These are phyloP conservation scores for Podospora tetraspora DNA, from an alignment of 495 filamentous ascomycete genomes.

Conservation along the genomic window DNA sequence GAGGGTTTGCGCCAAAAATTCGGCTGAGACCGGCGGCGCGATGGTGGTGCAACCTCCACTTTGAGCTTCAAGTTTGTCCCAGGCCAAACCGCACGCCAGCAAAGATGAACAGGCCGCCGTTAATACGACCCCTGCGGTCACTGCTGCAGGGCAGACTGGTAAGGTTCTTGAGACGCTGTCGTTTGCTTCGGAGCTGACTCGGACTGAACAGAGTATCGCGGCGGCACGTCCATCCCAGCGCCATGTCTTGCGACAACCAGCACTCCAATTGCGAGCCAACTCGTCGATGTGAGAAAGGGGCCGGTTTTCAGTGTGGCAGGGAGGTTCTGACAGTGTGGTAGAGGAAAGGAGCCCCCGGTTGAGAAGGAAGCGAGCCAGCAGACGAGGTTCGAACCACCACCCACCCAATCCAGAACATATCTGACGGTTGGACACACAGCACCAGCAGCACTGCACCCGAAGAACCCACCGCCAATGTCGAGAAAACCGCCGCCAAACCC, in stretches of 20 bases:
- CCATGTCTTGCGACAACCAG: conserved; percentile 17
- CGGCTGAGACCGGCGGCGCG: conserved; percentile 11
- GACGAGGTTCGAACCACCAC: neutral
- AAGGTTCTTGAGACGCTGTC: neutral
- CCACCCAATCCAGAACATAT: too few species aligned
- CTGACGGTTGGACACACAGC: neutral
- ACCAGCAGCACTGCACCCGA: neutral
- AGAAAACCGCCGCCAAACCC: neutral
- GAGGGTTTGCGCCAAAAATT: conserved; percentile 25
- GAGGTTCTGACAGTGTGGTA: neutral
- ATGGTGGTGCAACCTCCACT: conserved; percentile 16
- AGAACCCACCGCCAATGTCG: neutral
- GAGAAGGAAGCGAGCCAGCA: neutral
- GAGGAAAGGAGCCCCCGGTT: neutral
- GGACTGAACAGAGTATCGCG: conserved; percentile 19
- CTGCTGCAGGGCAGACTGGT: conserved; percentile 31
- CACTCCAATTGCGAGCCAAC: conserved; percentile 25
- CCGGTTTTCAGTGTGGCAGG: neutral
- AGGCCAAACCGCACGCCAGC: conserved; percentile 13
- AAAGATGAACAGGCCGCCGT: conserved; percentile 31
- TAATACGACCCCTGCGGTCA: conserved; percentile 32
- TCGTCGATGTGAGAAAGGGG: conserved; percentile 23
- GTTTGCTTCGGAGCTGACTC: neutral
- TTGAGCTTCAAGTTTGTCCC: conserved; percentile 3
- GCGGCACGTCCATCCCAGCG: conserved; percentile 18